These are phyloP conservation scores for Tylopilus intermedius DNA, from an alignment of 768 basidiomycete genomes.

Conservation along the genomic window DNA sequence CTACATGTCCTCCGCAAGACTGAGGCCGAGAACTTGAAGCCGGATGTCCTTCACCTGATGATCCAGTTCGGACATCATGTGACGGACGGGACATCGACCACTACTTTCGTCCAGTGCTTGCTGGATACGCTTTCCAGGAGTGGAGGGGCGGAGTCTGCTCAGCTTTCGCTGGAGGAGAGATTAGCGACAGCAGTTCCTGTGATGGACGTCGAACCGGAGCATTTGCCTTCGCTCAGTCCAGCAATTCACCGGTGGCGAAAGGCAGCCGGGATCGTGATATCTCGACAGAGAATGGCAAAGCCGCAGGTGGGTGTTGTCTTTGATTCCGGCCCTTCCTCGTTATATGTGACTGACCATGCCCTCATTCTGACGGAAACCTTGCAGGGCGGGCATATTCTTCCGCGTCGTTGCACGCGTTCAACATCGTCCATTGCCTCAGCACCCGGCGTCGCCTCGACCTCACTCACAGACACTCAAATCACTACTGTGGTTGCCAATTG, in stretches of 20 bases:
- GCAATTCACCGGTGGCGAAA: too few relatives aligned
- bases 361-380: too few relatives aligned
- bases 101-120: conserved; percentile 40
- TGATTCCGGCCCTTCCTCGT: too few relatives aligned
- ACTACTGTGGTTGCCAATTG: conserved; percentile 35
- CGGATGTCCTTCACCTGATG: conserved; percentile 36
- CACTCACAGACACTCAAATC: conserved; percentile 31
- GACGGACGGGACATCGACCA: conserved; percentile 45
- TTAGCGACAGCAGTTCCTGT: too few relatives aligned
- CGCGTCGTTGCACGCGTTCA: conserved; percentile 35
- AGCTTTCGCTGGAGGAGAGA: background rate
- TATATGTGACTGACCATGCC: too few relatives aligned
- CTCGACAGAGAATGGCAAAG: too few relatives aligned
- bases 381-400: conserved; percentile 57
- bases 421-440: conserved; percentile 36
- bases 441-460: conserved; percentile 22
- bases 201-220: too few relatives aligned
- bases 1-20: conserved; percentile 38
- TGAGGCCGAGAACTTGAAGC: conserved; percentile 22
- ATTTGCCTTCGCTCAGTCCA: background rate
- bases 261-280: too few relatives aligned
- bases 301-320: too few relatives aligned
- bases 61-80: conserved; percentile 45
- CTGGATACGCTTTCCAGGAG: conserved; percentile 35
- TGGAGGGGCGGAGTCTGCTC: background rate